Evolutionary conservation across 805 yeast species (phyloP), one percentile per base, ranked within the genome.

Genomic region (Lachancea sp.): DNA sequence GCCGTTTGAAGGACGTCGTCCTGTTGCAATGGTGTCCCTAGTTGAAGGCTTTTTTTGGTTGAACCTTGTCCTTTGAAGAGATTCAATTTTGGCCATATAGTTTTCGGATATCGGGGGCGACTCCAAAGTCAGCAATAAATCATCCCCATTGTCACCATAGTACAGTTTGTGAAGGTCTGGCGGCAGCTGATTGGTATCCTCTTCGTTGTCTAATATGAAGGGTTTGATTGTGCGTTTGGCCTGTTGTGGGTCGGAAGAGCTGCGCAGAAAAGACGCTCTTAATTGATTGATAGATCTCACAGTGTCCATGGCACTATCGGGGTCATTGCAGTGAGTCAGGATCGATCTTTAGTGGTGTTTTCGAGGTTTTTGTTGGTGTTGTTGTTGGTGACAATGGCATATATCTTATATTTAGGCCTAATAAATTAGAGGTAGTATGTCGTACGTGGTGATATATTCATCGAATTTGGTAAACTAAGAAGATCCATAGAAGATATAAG

Each of bases 61-160:
- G 25, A 33, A 39, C 19, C 44, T 25, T 4, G 44, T 19, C 18
- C 22, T 40, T 29, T 36, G 38, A 5, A 40, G 26, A 4, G 41
- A 35, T 12, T 43, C 22, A 8, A 39, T 19, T 15, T 22, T 29
- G 9, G 41, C 47, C 41, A 45, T 26, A 17, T 29, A 46, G 36
- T 50, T 48, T 16, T 47, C 49, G 0, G 60, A 48, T 9, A 62
- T 54, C 0, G 67, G 66, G 3, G 66, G 66, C 2, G 67, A 63
- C 31, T 59, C 43, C 8, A 40, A 22, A 9, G 22, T 15, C 16
- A 53, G 53, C 18, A 55, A 39, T 7, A 34, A 10, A 2, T 38
- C 18, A 12, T 47, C 51, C 12, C 34, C 43, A 12, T 29, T 34
- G 5, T 31, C 25, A 2, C 8, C 9, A 33, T 20, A 22, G 10